These are phyloP conservation scores for Yarrowia porcina DNA, from an alignment of 805 yeast species.

Conservation along the genomic window DNA sequence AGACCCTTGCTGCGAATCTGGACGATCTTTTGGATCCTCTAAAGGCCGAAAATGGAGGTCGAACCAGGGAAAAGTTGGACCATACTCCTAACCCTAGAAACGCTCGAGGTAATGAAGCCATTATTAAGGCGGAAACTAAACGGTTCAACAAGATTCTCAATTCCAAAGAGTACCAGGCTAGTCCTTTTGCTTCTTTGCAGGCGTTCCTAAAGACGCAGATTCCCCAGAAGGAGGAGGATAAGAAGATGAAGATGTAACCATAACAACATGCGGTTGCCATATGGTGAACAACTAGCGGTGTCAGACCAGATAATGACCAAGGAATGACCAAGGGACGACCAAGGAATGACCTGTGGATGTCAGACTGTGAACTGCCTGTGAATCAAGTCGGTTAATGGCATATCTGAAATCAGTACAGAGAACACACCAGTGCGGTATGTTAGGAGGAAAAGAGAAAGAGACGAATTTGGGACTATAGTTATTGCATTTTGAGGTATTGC, in stretches of 20 bases:
- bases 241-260: conserved; percentile 7
- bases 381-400: too few species aligned
- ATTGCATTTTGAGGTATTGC: not conserved
- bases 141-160: conserved; percentile 31
- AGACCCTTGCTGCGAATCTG: conserved; percentile 13
- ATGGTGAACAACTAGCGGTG: too few species aligned
- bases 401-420: too few species aligned
- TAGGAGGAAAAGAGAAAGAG: not conserved
- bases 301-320: too few species aligned
- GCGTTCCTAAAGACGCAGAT: conserved; percentile 29
- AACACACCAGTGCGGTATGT: conserved; percentile 11
- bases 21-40: conserved; percentile 21
- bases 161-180: conserved; percentile 29
- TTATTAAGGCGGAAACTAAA: conserved; percentile 31
- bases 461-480: not conserved
- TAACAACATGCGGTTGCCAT: too few species aligned
- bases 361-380: too few species aligned
- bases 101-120: conserved; percentile 29
- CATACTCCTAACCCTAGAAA: conserved; percentile 29
- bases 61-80: conserved; percentile 5
- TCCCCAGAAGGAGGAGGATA: conserved; percentile 7
- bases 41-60: not conserved
- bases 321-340: too few species aligned
- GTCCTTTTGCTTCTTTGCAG: conserved; percentile 33
- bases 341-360: too few species aligned